Conservation (phyloP, 148 eudicot genomes). For the Mesembryanthemum crystallinum region DNA sequence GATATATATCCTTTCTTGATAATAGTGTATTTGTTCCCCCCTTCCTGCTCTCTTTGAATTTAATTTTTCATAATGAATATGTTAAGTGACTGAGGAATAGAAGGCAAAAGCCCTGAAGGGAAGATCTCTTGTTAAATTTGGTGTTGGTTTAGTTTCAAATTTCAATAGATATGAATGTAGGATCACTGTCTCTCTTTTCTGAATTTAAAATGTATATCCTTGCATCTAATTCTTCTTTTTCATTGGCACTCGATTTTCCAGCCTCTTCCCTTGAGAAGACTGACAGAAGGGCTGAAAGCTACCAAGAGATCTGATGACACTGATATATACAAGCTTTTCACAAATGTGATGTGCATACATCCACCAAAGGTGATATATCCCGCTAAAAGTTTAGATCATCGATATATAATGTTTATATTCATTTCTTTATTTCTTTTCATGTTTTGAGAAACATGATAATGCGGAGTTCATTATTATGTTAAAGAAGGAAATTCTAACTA, state of each 20-base stretch:
- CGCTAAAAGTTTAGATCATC: not conserved
- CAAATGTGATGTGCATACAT: slow-evolving; percentile 59
- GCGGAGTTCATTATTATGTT: no score
- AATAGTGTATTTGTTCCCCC: not conserved
- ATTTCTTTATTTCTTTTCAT: not conserved
- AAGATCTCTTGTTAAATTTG: not conserved
- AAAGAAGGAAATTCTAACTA: not conserved
- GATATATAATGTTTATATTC: not conserved
- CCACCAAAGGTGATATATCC: slow-evolving; percentile 73
- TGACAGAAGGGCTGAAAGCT: slow-evolving; percentile 81
- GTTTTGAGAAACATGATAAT: not conserved
- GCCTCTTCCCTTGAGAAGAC: slow-evolving; percentile 88
- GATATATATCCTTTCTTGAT: not conserved
- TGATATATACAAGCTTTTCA: slow-evolving; percentile 76
- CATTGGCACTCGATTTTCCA: slow-evolving; percentile 33
- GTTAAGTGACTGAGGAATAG: not conserved
- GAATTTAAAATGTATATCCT: not conserved
- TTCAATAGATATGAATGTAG: not conserved
- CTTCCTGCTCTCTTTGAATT: not conserved
- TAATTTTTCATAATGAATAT: not conserved
- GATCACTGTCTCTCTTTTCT: not conserved
- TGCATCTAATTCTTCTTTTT: not conserved
- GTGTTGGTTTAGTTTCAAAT: not conserved
- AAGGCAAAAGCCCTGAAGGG: not conserved
- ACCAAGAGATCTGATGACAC: slow-evolving; percentile 61